Conservation (phyloP, 129 eudicot genomes). For the Escallonia rubra region DNA sequence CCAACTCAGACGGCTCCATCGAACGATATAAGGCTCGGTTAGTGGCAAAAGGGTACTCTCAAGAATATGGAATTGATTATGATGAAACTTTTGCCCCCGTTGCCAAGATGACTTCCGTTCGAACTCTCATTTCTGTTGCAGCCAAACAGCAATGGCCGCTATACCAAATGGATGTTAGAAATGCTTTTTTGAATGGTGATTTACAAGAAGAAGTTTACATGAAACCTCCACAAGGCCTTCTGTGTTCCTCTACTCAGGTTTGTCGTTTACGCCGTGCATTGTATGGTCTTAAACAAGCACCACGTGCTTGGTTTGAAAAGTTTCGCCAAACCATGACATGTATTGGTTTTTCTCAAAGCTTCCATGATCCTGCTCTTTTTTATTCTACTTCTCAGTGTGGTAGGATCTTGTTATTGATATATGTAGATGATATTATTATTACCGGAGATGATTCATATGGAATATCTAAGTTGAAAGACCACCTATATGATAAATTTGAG, state of each 20-base stretch:
- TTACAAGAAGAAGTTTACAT: background rate
- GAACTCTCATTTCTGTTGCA: background rate
- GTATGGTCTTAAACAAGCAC: background rate
- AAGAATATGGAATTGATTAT: conserved; percentile 6
- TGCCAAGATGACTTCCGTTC: background rate
- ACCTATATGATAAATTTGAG: background rate
- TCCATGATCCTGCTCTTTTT: background rate
- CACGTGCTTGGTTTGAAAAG: background rate
- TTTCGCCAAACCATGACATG: background rate
- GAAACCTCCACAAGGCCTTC: background rate
- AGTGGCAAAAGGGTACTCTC: background rate
- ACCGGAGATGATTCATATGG: no score
- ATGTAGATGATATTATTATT: background rate
- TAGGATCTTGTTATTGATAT: background rate
- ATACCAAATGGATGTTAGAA: background rate
- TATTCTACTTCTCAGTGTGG: background rate
- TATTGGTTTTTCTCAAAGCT: background rate
- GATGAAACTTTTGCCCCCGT: background rate
- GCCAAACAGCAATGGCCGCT: background rate
- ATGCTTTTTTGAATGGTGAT: background rate
- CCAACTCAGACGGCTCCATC: background rate
- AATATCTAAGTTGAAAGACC: no score
- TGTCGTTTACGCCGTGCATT: no score
- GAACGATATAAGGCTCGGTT: background rate
- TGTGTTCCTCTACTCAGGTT: background rate